Evolutionary conservation across 805 yeast species (phyloP).

Genomic region (Candida oleophila): DNA sequence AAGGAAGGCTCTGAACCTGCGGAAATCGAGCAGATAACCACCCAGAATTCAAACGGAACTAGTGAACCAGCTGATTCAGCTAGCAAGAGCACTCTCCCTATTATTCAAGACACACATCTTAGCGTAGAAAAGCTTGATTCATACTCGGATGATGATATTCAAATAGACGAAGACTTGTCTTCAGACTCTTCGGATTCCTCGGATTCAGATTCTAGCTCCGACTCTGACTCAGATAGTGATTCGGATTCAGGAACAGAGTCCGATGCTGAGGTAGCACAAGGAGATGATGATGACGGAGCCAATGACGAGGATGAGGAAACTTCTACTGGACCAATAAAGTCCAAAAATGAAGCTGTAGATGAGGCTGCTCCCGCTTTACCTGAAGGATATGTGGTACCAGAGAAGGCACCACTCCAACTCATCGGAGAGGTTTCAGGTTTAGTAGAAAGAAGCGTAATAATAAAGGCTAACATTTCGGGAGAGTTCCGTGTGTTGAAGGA

Average conservation of each 20-base stretch:
- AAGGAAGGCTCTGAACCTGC: background rate
- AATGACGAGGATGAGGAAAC: slow-evolving; percentile 46
- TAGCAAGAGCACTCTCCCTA: background rate
- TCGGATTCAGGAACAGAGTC: slow-evolving; percentile 57
- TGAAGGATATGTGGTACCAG: slow-evolving; percentile 56
- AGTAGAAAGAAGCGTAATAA: slow-evolving; percentile 69
- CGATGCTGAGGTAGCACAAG: slow-evolving; percentile 51
- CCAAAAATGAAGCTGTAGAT: slow-evolving; percentile 74
- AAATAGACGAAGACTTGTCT: slow-evolving; percentile 13
- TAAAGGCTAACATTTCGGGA: slow-evolving; percentile 74
- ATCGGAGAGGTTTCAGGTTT: slow-evolving; percentile 69
- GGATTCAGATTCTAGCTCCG: slow-evolving; percentile 5
- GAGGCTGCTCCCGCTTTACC: slow-evolving; percentile 71
- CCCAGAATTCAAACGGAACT: too few species aligned
- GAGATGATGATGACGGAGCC: slow-evolving; percentile 46
- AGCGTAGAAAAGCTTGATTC: slow-evolving; percentile 9
- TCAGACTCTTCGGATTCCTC: slow-evolving; percentile 6
- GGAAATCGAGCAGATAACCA: too few species aligned
- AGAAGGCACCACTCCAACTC: slow-evolving; percentile 63
- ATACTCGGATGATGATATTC: slow-evolving; percentile 30
- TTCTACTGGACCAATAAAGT: slow-evolving; percentile 63
- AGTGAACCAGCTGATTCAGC: background rate
- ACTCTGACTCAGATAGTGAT: slow-evolving; percentile 41
- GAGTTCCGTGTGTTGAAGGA: slow-evolving; percentile 83
- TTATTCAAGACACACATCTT: background rate